Evolutionary conservation across 768 basidiomycete species (phyloP).

Genomic region (Lentinus tigrinus): DNA sequence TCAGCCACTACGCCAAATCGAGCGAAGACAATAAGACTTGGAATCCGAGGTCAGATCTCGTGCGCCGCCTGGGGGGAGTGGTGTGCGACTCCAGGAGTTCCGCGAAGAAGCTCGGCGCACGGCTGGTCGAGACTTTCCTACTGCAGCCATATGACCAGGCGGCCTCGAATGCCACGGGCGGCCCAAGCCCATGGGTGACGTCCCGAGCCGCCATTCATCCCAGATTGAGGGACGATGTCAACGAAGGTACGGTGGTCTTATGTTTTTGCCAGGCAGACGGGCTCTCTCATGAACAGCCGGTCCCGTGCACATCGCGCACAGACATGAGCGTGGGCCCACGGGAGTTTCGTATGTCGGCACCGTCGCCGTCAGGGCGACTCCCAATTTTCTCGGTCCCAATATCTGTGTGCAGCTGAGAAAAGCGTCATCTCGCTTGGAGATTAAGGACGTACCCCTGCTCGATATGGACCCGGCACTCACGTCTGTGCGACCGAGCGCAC

Average conservation of each 20-base stretch:
- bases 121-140: not conserved
- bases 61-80: not conserved
- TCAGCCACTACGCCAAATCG: not conserved
- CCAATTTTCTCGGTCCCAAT: not conserved
- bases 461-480: not conserved
- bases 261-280: not conserved
- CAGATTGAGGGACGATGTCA: not conserved
- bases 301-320: not conserved
- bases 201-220: not conserved
- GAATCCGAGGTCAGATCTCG: not conserved
- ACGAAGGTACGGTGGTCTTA: not conserved
- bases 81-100: not conserved
- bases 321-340: not conserved
- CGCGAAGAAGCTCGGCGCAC: not conserved
- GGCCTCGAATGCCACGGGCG: not conserved
- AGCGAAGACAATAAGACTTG: constrained; percentile 4
- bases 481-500: not conserved
- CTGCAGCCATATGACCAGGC: not conserved
- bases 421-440: not conserved
- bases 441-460: not conserved
- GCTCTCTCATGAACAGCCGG: not conserved
- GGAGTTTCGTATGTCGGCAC: not conserved
- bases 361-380: not conserved
- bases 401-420: not conserved
- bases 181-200: not conserved